phyloP scores from a whole-genome alignment of 2,329 filamentous ascomycete species.

The Beauveria caledonica region DNA sequence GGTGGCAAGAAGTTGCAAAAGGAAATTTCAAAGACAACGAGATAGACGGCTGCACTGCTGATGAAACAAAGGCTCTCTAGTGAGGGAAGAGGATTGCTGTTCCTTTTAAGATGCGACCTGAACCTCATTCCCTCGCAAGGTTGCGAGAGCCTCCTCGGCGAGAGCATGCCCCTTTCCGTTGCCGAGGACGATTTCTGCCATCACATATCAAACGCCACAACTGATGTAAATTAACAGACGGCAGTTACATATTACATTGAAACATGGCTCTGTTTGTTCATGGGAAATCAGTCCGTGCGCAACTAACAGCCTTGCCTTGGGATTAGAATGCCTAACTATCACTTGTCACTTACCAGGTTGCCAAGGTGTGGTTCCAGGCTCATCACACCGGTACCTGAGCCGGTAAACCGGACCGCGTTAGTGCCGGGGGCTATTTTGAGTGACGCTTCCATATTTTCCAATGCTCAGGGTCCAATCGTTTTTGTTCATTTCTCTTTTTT shows the following conservation, averaged over 20 bases:
- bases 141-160: neutral
- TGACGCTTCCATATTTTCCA: neutral
- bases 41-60: neutral
- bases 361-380: neutral
- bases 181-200: neutral
- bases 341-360: neutral
- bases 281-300: conserved; percentile 8
- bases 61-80: conserved; percentile 3
- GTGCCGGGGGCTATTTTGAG: neutral
- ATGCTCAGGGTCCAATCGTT: neutral
- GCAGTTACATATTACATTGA: neutral
- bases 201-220: conserved; percentile 4
- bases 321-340: neutral
- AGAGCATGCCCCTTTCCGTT: neutral
- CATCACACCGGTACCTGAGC: conserved; percentile 5
- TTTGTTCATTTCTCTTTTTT: neutral
- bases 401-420: neutral
- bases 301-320: neutral
- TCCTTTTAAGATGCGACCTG: neutral
- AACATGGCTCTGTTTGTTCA: conserved; percentile 5
- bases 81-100: neutral
- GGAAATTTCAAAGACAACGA: conserved; percentile 4
- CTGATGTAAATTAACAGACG: neutral
- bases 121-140: neutral
- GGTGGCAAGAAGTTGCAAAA: neutral